Evolutionary conservation across 1,284 basidiomycete species (phyloP).

Genomic region (Leccinum fallax): DNA sequence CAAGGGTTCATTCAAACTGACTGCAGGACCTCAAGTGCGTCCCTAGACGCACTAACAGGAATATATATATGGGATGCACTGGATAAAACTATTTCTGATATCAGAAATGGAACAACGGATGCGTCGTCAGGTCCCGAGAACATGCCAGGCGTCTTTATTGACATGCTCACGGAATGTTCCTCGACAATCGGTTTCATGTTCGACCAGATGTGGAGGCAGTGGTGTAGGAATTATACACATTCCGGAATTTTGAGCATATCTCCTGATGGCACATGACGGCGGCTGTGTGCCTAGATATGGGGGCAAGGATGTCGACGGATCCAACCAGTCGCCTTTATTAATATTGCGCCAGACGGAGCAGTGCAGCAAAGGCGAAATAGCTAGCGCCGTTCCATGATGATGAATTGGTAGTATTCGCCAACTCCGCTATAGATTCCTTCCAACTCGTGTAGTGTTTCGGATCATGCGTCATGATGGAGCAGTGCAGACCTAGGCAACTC

Average conservation of each 20-base stretch:
- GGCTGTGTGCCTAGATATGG: neutral
- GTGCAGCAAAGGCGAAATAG: slow-evolving; percentile 4
- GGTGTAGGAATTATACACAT: neutral
- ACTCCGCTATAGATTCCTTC: slow-evolving; percentile 1
- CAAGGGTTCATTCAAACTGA: slow-evolving; percentile 8
- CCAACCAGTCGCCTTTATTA: neutral
- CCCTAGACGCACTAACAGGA: neutral
- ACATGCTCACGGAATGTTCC: neutral
- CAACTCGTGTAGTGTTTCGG: slow-evolving; percentile 8
- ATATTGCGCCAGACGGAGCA: neutral
- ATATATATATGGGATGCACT: neutral
- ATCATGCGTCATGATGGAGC: slow-evolving; percentile 10
- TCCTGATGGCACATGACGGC: neutral
- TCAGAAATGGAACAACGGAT: neutral
- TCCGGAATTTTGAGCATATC: neutral
- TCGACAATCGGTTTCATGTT: slow-evolving; percentile 2
- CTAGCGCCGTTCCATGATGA: neutral
- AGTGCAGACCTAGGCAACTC: slow-evolving; percentile 7
- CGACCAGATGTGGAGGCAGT: neutral
- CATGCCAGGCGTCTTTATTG: neutral
- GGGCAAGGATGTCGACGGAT: neutral
- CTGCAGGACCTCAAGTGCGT: slow-evolving; percentile 20
- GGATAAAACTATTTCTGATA: neutral
- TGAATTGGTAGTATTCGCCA: neutral
- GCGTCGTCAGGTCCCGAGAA: neutral